Base-by-base conservation (phyloP, 2,329 filamentous ascomycete species). In the Diplodia sapinea region DNA sequence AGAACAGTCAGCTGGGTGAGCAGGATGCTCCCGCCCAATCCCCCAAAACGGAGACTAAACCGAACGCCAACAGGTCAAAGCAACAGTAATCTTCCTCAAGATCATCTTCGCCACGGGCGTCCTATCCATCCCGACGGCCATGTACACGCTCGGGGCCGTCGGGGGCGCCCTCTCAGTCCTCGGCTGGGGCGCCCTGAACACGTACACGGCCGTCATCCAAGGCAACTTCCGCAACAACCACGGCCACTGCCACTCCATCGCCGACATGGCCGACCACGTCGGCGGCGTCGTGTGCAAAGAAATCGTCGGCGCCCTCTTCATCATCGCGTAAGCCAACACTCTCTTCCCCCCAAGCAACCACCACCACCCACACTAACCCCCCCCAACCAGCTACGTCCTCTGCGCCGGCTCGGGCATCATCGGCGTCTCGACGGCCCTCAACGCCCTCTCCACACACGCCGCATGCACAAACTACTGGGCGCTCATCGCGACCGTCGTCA, bases 381-480 rank as follows among this genome's bases (percentile, higher is more conserved):
- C 26, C 0, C 4, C 36, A 6, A 13, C 29, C 65, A 67, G 65
- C 15, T 88, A 86, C 68, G 80, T 87, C 50, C 83, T 89, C 15
- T 83, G 84, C 43, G 81, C 82, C 9, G 86, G 83, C 1, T 84
- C 84, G 0, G 86, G 87, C 6, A 87, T 89, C 68, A 80, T 89
- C 43, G 86, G 85, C 13, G 82, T 87, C 1, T 86, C 86, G 0
- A 85, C 85, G 0, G 87, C 82, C 0, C 77, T 89, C 64, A 89
- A 90, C 71, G 85, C 86, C 0, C 79, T 89, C 1, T 87, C 85
- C 0, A 79, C 80, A 36, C 87, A 89, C 71, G 83, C 83, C 3
- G 78, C 84, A 3, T 90, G 87, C 72, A 88, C 87, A 0, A 86
- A 86, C 17, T 86, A 81, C 79, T 89, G 82, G 75, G 81, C 82